Conservation (phyloP, 2,329 filamentous ascomycete genomes). For the Talaromyces sp. region DNA sequence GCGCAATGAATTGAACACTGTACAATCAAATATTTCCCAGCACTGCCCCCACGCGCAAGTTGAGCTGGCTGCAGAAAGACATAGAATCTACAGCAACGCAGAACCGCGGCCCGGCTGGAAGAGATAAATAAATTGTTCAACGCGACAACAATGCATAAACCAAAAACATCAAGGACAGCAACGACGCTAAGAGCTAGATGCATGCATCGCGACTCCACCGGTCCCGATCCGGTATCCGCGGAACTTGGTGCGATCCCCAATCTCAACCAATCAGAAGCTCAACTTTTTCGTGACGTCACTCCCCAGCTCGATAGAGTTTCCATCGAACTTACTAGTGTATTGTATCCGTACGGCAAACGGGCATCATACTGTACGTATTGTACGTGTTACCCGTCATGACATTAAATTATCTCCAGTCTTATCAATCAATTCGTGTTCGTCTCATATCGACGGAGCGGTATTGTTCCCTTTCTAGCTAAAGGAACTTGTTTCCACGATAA, state of each 20-base stretch:
- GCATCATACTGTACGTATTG: neutral
- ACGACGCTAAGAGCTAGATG: neutral
- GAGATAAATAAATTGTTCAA: neutral
- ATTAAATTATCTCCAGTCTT: neutral
- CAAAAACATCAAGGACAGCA: neutral
- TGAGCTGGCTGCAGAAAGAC: neutral
- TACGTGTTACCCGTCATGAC: neutral
- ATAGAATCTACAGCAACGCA: no score
- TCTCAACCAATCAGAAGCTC: neutral
- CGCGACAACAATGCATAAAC: neutral
- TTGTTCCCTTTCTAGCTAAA: no score
- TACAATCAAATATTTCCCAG: neutral
- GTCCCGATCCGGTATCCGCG: neutral
- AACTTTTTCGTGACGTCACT: neutral
- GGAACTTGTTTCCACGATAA: no score
- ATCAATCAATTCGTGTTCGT: neutral
- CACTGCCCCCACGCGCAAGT: neutral
- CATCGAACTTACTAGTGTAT: neutral
- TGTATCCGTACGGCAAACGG: neutral
- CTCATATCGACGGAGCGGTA: neutral
- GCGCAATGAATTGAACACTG: neutral
- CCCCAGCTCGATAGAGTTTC: neutral
- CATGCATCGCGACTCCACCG: neutral
- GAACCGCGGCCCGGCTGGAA: neutral
- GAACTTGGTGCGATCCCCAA: neutral